Base-by-base conservation (phyloP, 2,329 filamentous ascomycete species). In the Fusarium incarnatum region DNA sequence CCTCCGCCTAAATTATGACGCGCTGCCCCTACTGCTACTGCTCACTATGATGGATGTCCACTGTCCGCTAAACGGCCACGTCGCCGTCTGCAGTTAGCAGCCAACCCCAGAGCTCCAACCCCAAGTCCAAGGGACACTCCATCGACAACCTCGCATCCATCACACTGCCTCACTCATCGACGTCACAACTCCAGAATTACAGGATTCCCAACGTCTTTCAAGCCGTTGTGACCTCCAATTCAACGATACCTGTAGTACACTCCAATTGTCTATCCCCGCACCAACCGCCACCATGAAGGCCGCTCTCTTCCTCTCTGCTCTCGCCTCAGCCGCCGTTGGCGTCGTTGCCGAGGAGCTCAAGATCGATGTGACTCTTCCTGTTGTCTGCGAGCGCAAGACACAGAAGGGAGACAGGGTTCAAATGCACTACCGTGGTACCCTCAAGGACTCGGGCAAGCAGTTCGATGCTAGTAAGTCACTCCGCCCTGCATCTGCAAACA, bases 361-460 rank as follows among this genome's bases (percentile, higher is more conserved):
- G 81, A 92, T 97, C 79, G 89, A 97, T 72, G 89, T 93, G 72
- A 92, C 90, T 54, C 85, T 89, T 63, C 84, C 88, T 27, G 91
- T 92, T 70, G 88, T 93, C 73, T 98, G 94, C 85, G 88, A 89
- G 53, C 91, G 94, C 81, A 94, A 93, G 84, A 92, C 89, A 18
- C 77, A 87, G 77, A 88, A 86, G 67, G 94, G 94, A 72, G 94
- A 98, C 83, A 89, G 85, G 70, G 89, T 98, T 77, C 85, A 90
- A 58, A 94, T 98, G 76, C 94, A 98, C 84, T 98, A 98, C 85
- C 88, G 88, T 59, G 95, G 95, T 74, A 96, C 92, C 3, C 88
- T 98, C 32, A 86, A 89, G 67, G 83, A 84, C 54, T 88, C 89
- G 70, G 95, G 94, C 75, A 85, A 87, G 66, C 85, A 96, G 79